Evolutionary conservation across 805 yeast species (phyloP), one percentile per base, ranked within the genome.

Genomic region (Candida pini): DNA sequence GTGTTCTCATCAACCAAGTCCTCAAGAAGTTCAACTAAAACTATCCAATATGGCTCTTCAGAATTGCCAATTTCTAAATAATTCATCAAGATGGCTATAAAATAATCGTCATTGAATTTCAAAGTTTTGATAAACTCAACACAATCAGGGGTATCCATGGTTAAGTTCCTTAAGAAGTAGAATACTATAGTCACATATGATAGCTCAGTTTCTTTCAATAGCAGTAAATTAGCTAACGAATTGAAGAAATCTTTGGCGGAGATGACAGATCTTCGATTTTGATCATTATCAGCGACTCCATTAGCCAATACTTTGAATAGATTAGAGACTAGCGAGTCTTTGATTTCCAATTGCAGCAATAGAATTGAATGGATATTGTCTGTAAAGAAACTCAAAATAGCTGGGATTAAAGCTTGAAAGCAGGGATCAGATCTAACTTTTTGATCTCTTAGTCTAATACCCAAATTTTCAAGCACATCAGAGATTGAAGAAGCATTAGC

Each of bases 1-100:
- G 32, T 23, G 8, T 18, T 17, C 17, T 8, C 16, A 17, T 24
- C 33, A 16, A 39, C 14, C 26, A 30, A 14, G 26, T 44, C 48
- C 20, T 41, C 45, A 18, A 44, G 26, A 4, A 44, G 8, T 19
- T 39, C 31, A 3, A 18, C 18, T 25, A 31, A 24, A 12, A 35
- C 20, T 3, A 32, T 40, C n/a, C 31, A 15, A 33, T 28, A 30
- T 10, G 30, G 35, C 6, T 38, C 43, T 5, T 18, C 26, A 4
- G 17, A 10, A 18, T 26, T 17, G 12, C 12, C 12, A 9, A 15
- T 15, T 26, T 15, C 8, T 17, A 26, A 15, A 4, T 15, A 27
- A 6, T 23, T 13, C 14, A 20, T 9, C 22, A 41, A 18, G 4
- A 35, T 9, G 4, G 9, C 9, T 4, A 28, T n/a, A 16, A 35